Base-by-base conservation (phyloP, 768 basidiomycete genomes). In the Paxillus ammoniavirescens region DNA sequence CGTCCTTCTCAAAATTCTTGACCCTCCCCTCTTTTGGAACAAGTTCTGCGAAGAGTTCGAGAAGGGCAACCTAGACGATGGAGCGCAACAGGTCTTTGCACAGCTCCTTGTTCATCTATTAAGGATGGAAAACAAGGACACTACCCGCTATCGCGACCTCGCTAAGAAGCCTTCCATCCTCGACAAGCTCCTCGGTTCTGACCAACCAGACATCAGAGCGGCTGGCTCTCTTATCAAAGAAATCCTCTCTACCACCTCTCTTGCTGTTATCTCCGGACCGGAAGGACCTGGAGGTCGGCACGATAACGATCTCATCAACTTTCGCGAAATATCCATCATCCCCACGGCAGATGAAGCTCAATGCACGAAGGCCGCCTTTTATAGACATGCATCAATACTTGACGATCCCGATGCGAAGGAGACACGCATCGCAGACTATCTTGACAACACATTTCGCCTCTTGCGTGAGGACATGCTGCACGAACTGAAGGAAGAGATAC, bases 361-460 rank as follows among this genome's bases (percentile, higher is more conserved):
- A 2, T 84, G 69, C 35, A 65, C 56, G 3, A 74, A 77, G 33
- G 55, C 48, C 2, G 72, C 86, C 0, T 87, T 83, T 55, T 58
- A 84, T 15, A 77, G 82, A 4, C 73, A 76, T 1, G 73, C 73
- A 7, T 57, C 70, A 3, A 65, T 71, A 6, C 65, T 82, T 0
- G 78, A 80, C 4, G 77, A 81, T 49, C 71, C 77, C 4, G 59
- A 70, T 5, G 70, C 67, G 0, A 69, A 69, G 26, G 62, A 65
- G 2, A 64, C 59, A 13, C 76, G 82, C 4, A 58, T 73, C 5
- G 71, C 77, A 1, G 72, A 77, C 9, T 77, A 87, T 54, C 72
- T 87, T 4, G 86, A 88, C 56, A 84, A 85, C 47, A 83, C 83
- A 47, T 88, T 84, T 63, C 78, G 87, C 8, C 72, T 88, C 15